Percentiles rank a stretch among this genome's conserved stretches.
phyloP scores from a whole-genome alignment of 163 green algal genomes.

The Scenedesmus sp. region DNA sequence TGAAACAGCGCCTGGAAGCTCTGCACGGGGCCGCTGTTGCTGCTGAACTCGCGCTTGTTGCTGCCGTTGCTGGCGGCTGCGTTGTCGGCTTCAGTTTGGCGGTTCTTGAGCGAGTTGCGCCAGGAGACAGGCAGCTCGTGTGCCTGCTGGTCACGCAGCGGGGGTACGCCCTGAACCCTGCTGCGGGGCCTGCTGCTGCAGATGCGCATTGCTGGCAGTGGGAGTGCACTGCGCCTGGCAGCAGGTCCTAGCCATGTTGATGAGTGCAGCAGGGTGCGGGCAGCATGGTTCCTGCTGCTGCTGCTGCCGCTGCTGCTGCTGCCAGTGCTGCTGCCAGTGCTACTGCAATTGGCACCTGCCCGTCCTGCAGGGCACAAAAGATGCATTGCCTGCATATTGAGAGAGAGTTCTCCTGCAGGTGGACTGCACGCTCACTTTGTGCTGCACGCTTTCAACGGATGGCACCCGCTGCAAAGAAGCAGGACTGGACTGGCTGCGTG shows the following conservation, averaged over 20 bases:
- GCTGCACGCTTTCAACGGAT: neutral
- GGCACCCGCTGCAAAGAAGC: neutral
- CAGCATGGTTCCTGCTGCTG: neutral
- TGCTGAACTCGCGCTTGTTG: neutral
- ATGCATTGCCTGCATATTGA: neutral
- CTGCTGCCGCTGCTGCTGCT: neutral
- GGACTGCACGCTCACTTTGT: neutral
- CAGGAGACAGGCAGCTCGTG: conserved; percentile 2
- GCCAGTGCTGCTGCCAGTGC: neutral
- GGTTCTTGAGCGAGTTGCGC: neutral
- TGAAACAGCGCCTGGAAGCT: neutral
- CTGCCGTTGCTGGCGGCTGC: neutral
- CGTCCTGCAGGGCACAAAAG: neutral
- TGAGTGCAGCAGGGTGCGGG: neutral
- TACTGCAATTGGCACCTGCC: neutral
- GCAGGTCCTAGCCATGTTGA: neutral
- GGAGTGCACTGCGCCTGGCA: neutral
- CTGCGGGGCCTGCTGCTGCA: neutral
- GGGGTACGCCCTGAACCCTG: neutral
- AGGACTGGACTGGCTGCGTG: neutral
- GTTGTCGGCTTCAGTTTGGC: neutral
- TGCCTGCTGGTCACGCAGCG: neutral
- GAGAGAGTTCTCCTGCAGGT: neutral
- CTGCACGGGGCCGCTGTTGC: neutral
- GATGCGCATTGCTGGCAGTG: neutral